Percentiles rank a stretch among this genome's conserved stretches.
phyloP scores from a whole-genome alignment of 1,284 basidiomycete genomes.

The Austropuccinia psidii region DNA sequence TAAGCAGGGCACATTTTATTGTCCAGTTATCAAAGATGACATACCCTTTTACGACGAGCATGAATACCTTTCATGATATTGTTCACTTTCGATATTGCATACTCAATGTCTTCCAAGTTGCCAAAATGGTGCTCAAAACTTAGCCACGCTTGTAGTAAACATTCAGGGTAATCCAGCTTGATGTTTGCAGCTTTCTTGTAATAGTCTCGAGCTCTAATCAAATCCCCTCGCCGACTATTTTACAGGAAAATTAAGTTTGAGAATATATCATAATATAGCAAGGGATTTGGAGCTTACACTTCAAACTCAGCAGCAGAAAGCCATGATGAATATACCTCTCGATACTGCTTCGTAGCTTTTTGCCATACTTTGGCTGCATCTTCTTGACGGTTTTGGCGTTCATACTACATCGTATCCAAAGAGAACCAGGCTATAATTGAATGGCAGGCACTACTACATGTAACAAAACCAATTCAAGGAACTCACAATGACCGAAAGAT shows the following conservation, averaged over 20 bases:
- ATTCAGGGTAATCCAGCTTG: conserved; percentile 36
- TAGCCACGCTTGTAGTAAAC: conserved; percentile 35
- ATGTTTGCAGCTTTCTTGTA: conserved; percentile 36
- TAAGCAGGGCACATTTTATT: neutral
- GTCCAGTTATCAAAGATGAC: neutral
- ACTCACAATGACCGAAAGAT: conserved; percentile 23
- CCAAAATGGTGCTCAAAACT: conserved; percentile 37
- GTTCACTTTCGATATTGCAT: conserved; percentile 21
- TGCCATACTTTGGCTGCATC: conserved; percentile 33
- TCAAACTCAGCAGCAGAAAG: conserved; percentile 33
- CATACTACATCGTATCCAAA: neutral
- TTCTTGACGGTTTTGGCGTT: conserved; percentile 27
- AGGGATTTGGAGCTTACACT: conserved; percentile 10
- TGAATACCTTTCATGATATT: conserved; percentile 36
- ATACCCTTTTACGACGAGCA: conserved; percentile 28
- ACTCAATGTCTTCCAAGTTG: conserved; percentile 28
- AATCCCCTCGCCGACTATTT: conserved; percentile 25
- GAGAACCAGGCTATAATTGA: neutral
- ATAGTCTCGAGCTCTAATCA: conserved; percentile 34
- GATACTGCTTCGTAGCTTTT: conserved; percentile 36
- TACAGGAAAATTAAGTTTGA: neutral
- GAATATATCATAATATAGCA: neutral
- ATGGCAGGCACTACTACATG: neutral
- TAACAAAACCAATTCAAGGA: neutral
- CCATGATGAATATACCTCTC: conserved; percentile 24